These are phyloP conservation scores for Apostasia ramifera DNA, from an alignment of 106 monocot genomes.

Conservation along the genomic window DNA sequence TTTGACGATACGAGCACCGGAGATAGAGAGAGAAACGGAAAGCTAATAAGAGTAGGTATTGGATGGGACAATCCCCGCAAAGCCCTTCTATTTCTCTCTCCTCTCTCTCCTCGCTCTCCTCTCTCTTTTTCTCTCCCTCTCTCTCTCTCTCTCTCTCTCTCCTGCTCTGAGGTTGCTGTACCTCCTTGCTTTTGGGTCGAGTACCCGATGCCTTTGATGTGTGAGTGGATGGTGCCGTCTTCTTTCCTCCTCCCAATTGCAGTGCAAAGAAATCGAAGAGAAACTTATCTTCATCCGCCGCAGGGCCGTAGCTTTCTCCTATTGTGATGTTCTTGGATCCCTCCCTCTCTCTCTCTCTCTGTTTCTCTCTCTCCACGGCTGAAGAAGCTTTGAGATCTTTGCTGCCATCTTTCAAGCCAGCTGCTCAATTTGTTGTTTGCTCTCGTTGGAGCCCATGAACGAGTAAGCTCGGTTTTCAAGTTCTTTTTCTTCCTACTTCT, in stretches of 20 bases:
- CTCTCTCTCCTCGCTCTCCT: not conserved
- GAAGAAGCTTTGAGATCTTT: not conserved
- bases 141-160: slow-evolving; percentile 3
- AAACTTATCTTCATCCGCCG: not conserved
- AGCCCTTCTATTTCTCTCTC: no score
- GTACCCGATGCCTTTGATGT: slow-evolving; percentile 39
- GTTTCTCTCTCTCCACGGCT: not conserved
- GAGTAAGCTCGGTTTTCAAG: slow-evolving; percentile 1
- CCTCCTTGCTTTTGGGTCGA: slow-evolving; percentile 24
- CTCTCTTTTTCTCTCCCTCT: slow-evolving; percentile 5
- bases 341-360: not conserved
- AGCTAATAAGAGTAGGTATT: not conserved
- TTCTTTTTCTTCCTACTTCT: no score
- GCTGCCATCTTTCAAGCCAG: not conserved
- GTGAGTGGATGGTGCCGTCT: slow-evolving; percentile 28
- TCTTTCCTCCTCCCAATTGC: slow-evolving; percentile 1
- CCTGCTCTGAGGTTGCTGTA: slow-evolving; percentile 13
- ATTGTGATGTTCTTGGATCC: not conserved
- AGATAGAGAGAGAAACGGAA: not conserved
- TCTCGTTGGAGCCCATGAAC: slow-evolving; percentile 3
- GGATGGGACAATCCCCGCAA: not conserved
- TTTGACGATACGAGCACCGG: no score
- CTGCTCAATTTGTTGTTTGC: not conserved
- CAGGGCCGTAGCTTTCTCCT: not conserved
- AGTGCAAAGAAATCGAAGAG: no score